Evolutionary conservation across 208 protist species (phyloP), one percentile per base, ranked within the genome.

Genomic region (Leishmania guyanensis): DNA sequence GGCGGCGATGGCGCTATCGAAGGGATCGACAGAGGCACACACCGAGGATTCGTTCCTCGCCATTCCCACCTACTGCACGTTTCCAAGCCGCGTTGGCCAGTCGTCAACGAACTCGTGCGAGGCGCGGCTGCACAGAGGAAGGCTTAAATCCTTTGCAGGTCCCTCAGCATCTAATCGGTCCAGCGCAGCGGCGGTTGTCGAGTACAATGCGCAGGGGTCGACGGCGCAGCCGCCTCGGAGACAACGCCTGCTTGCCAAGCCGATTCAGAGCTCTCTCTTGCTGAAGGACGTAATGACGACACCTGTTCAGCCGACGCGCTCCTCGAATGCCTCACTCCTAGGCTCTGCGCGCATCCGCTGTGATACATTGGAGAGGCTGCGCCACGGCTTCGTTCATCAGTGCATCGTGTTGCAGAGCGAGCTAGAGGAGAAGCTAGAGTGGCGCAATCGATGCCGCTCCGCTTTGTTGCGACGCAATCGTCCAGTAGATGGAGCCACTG

Each of bases 341-440:
- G 62, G 36, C 48, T 75, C 80, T 12, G 72, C 66, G 9, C 75
- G 53, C 12, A 56, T 64, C 53, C 79, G 79, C 3, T 50, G 77
- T 12, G 69, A 66, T 8, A 88, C 88, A 75, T 10, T 90, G 16
- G 82, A 83, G 46, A 77, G 84, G 16, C 77, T 78, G 77, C 84
- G 81, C 3, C 86, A 93, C 74, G 62, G 51, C 36, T 97, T 97
- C 83, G 92, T 95, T 6, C 81, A 95, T 71, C 73, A 86, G 46
- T 87, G 89, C 50, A 89, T 89, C 77, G 39, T 46, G 16, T 79
- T 88, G 68, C 89, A 97, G 39, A 83, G 86, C 1, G 81, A 92
- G 5, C 73, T 97, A 82, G 87, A 91, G 79, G 78, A 89, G 9
- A 86, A 87, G 74, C 64, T 94, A 2, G 79, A 77, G n/a, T 91